Evolutionary conservation across 1,284 basidiomycete species (phyloP).

Genomic region (Malassezia restricta): DNA sequence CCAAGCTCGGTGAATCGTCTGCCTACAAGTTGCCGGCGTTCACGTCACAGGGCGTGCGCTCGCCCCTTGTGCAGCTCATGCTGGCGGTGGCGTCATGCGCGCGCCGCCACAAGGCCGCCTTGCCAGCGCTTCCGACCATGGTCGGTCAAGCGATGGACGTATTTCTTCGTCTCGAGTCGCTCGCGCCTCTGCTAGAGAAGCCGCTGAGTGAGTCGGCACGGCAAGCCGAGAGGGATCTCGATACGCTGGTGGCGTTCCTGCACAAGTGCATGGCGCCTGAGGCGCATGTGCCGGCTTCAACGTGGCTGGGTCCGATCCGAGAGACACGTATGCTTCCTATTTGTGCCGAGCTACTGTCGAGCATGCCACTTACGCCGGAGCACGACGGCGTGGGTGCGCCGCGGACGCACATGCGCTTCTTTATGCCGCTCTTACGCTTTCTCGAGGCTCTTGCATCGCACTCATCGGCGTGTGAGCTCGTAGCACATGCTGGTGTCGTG

Average conservation of each 20-base stretch:
- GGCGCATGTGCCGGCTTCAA: not conserved
- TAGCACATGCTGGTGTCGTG: constrained; percentile 71
- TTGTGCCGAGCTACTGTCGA: not conserved
- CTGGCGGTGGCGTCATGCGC: not conserved
- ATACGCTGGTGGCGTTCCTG: constrained; percentile 16
- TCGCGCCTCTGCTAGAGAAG: not conserved
- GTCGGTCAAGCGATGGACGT: not conserved
- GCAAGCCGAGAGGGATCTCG: constrained; percentile 10
- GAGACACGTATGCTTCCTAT: not conserved
- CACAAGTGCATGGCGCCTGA: constrained; percentile 14
- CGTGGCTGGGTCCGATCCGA: constrained; percentile 7
- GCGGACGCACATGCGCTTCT: constrained; percentile 10
- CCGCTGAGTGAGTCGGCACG: not conserved
- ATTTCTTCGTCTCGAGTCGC: not conserved
- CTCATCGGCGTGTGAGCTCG: constrained; percentile 64
- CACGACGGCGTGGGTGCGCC: not conserved
- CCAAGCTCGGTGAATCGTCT: not conserved
- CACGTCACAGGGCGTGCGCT: not conserved
- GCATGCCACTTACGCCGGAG: constrained; percentile 1
- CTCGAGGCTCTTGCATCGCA: constrained; percentile 73
- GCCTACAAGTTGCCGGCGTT: constrained; percentile 1
- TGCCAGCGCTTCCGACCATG: not conserved
- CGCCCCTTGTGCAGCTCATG: constrained; percentile 6
- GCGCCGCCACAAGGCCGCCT: not conserved
- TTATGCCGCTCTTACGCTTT: constrained; percentile 59